phyloP scores from a whole-genome alignment of 495 filamentous ascomycete genomes.

The Apodospora peruviana region DNA sequence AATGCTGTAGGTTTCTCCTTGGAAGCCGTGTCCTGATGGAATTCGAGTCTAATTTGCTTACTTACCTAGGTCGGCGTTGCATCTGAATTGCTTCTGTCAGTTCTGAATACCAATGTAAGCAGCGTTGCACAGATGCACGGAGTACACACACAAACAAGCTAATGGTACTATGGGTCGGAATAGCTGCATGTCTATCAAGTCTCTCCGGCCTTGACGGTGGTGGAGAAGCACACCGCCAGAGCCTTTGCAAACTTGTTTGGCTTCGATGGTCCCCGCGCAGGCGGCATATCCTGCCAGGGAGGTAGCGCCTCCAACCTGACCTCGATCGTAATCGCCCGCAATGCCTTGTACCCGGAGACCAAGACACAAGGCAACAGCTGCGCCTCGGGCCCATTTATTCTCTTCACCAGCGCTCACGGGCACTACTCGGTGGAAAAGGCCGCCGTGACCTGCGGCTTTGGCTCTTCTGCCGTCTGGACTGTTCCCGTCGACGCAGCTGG shows the following conservation, averaged over 20 bases:
- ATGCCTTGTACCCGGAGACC: constrained; percentile 70
- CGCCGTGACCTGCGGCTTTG: constrained; percentile 79
- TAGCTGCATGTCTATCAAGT: constrained; percentile 80
- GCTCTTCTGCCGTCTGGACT: constrained; percentile 62
- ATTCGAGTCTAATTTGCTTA: too few species aligned
- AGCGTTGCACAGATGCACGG: background rate
- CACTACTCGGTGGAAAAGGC: constrained; percentile 97
- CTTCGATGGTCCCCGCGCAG: constrained; percentile 64
- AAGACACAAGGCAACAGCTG: constrained; percentile 64
- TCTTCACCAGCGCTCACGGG: constrained; percentile 86
- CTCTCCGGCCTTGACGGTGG: constrained; percentile 77
- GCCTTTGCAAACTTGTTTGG: constrained; percentile 72
- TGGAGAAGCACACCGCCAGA: constrained; percentile 72
- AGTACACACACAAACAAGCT: background rate
- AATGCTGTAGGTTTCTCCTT: constrained; percentile 55
- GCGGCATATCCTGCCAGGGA: constrained; percentile 83
- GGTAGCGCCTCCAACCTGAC: constrained; percentile 82
- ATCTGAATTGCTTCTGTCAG: constrained; percentile 74
- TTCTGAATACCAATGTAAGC: constrained; percentile 79
- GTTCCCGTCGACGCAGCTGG: constrained; percentile 70
- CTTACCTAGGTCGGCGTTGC: constrained; percentile 61
- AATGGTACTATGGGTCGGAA: background rate
- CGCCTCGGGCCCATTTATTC: constrained; percentile 55
- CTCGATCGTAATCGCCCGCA: constrained; percentile 83
- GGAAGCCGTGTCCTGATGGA: too few species aligned